A percentile compares a stretch with the other conserved stretches of the same genome.
Evolutionary conservation across 345 rosid species (phyloP).

Genomic region (Eutrema yunnanense): DNA sequence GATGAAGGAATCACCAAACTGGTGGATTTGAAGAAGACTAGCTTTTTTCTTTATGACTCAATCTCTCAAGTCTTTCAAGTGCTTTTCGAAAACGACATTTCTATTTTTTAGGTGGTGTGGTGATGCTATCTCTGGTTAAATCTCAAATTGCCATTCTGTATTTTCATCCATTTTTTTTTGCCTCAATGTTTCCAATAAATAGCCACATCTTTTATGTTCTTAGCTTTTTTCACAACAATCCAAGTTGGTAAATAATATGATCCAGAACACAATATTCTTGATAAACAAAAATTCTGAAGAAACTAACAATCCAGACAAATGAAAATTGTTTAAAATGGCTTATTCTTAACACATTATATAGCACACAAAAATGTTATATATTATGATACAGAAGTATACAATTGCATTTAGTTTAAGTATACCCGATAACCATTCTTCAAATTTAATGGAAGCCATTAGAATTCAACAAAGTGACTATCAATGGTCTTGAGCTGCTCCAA

Average conservation of each 20-base stretch:
- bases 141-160: conserved; percentile 4
- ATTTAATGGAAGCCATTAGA: conserved; percentile 26
- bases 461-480: conserved; percentile 44
- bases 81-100: not conserved
- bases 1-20: conserved; percentile 3
- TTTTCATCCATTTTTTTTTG: not conserved
- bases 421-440: not conserved
- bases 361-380: not conserved
- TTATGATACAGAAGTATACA: not conserved
- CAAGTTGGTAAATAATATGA: not conserved
- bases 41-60: not conserved
- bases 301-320: not conserved
- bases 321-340: not conserved
- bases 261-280: not conserved
- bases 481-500: conserved; percentile 68
- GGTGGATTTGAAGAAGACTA: not conserved
- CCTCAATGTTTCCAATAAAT: conserved; percentile 18
- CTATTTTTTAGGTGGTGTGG: not conserved
- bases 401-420: not conserved
- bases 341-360: not conserved
- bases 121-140: conserved; percentile 4
- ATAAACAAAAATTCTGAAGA: not conserved
- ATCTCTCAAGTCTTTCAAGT: not conserved
- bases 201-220: not conserved
- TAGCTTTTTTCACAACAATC: not conserved